Base-by-base conservation (phyloP, 1,284 basidiomycete genomes). In the Microbotryum silenes-acaulis region DNA sequence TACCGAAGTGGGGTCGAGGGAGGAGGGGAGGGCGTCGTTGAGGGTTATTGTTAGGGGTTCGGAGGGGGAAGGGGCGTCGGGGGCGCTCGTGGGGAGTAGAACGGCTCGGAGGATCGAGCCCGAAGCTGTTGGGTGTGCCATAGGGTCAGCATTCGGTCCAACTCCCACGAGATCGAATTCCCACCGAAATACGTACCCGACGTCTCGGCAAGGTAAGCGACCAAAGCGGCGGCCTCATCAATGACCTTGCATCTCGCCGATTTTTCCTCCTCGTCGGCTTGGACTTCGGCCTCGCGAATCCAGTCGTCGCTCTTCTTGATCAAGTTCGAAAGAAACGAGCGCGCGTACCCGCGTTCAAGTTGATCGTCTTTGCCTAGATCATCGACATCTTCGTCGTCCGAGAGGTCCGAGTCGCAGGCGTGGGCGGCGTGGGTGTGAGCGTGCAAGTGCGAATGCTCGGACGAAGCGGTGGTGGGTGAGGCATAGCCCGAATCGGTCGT, bases 21-120 rank as follows among this genome's bases (percentile, higher is more conserved):
- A 85, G 44, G 84, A 81, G 52, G 91, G 78, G 0, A 88, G 83
- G 3, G 85, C 82, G 72, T 93, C 90, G 59, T 80, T 84, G 45
- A 93, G 72, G 46, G 80, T 76, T 18, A 91, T 76, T 16, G 60
- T 57, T 27, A 63, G 57, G 8, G 63, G 62, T 23, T 68, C 67
- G 33, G 56, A 60, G 9, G 61, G 65, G 6, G 51, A 52, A 10
- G 51, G n/a, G 6, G 62, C 37, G n/a, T 61, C 57, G 16, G 62
- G 62, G 5, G 48, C 50, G 53, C 60, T 64, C 9, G 66, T 68
- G 12, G 66, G 66, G 6, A 68, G 62, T 47, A 64, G 48, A 18
- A 68, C 60, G 1, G 64, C 64, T 2, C 67, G 60, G 0, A 64
- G 48, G 56, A 68, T 66, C 5, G 64, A 52, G 5, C 67, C 67